Evolutionary conservation across 139 green algal species (phyloP), one percentile per base, ranked within the genome.

Genomic region (Choricystis sp.): DNA sequence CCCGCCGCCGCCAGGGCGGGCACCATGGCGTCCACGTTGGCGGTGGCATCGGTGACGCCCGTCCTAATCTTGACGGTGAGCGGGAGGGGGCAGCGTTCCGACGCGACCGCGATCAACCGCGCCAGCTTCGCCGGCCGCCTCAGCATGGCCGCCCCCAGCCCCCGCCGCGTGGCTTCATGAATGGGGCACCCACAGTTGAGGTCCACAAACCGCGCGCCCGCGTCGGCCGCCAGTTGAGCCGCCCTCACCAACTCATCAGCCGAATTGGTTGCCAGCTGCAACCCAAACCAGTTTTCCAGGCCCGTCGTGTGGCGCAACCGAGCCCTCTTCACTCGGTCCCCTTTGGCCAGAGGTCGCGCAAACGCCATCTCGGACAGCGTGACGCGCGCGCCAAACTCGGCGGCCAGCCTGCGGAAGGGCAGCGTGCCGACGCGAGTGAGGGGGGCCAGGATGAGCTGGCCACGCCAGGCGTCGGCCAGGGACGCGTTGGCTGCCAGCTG

Each of bases 171-270:
- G 23, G 81, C 85, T 69, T 94, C 86, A 56, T 89, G 72, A 31
- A 91, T 92, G 24, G 86, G 86, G 69, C 88, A 94, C 55, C 86
- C 85, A 63, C 77, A 87, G 73, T 95, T 95, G 28, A 95, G 73
- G 69, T 95, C 88, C 3, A 95, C 23, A 52, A 74, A 94, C 22
- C 71, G 52, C 0, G 84, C 86, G 0, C 85, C 86, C 3, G 69
- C 69, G 30, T 83, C 81, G 20, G 74, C 67, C 26, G 84, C 85
- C 40, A 87, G 61, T 56, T 69, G 29, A 0, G 63, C 79, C 1
- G 85, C 85, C 20, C 59, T 57, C 2, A 89, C 63, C 24, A 84
- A 85, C 72, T 94, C 86, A 0, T 65, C 68, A 31, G 93, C 91
- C 19, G 69, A 68, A 29, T 92, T 94, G 56, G 81, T 90, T 3